Evolutionary conservation across 2,329 filamentous ascomycete species (phyloP).

Genomic region (Arachnopeziza araneosa): DNA sequence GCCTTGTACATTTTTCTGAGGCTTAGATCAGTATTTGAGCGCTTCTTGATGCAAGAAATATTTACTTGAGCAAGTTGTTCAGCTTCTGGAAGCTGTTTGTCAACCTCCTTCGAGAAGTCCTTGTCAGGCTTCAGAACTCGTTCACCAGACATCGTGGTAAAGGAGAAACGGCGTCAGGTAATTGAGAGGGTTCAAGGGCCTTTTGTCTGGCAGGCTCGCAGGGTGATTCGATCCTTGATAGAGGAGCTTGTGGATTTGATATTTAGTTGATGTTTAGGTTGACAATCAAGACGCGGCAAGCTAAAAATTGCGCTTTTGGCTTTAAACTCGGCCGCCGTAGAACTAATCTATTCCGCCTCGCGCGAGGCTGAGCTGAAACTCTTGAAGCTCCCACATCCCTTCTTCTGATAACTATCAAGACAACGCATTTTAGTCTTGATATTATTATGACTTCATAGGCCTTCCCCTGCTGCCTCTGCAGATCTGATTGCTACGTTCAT

Average conservation of each 20-base stretch:
- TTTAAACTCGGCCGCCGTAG: not conserved
- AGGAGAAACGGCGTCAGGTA: not conserved
- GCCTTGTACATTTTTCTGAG: constrained; percentile 69
- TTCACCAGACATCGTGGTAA: constrained; percentile 30
- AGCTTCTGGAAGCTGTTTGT: constrained; percentile 84
- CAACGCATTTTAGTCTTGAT: not conserved
- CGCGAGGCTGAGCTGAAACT: not conserved
- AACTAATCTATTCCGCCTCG: not conserved
- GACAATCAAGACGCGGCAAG: not conserved
- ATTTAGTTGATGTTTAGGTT: not conserved
- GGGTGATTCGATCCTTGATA: not conserved
- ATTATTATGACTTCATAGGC: too few relatives aligned
- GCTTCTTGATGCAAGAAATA: not conserved
- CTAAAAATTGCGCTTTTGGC: not conserved
- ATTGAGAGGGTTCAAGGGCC: not conserved
- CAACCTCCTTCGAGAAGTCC: constrained; percentile 96
- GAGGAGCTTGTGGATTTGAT: not conserved
- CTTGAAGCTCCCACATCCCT: not conserved
- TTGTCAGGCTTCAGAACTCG: constrained; percentile 65
- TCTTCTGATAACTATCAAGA: not conserved
- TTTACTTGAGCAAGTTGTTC: constrained; percentile 81
- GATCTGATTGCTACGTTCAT: too few relatives aligned
- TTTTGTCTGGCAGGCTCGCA: not conserved
- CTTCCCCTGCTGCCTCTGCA: too few relatives aligned
- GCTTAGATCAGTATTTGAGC: constrained; percentile 15